Base-by-base conservation (phyloP, 2,329 filamentous ascomycete genomes). In the Cadophora malorum region DNA sequence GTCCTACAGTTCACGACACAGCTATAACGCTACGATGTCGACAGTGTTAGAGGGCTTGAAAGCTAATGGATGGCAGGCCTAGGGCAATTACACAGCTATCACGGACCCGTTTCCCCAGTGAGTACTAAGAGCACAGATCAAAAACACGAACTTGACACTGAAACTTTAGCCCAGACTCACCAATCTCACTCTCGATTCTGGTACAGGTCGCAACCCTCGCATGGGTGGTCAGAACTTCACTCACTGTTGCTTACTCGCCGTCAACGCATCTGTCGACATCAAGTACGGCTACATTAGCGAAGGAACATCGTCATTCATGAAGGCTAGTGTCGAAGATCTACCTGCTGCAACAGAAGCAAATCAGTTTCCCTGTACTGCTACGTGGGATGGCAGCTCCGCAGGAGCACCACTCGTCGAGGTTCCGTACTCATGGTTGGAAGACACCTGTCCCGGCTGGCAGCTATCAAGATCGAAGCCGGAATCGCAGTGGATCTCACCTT, bases 401-500 rank as follows among this genome's bases (percentile, higher is more conserved):
- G 68, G 68, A 16, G 65, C 68, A 7, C 68, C 56, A 10, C 23
- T 50, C 3, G 63, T 69, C 0, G 28, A 41, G 19, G 58, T 65
- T 16, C 52, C 65, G 3, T 69, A 69, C 41, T 56, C 33, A 9
- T 71, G 65, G 67, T 67, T 67, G 21, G 21, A 62, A 35, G 31
- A 45, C 12, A 67, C 65, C 23, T 71, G 67, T 47, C 28, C 60
- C n/a, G 69, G 69, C 4, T 71, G 67, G 67, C 35, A 66, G 23
- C 63, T 50, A 23, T 67, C 65, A 50, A 63, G n/a, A 19, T 58
- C 52, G 19, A 60, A 28, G 28, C 49, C 50, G 14, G 35, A 68
- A 41, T 59, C 56, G 16, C 63, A 69, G 64, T 71, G 67, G 69
- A 64, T 68, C 23, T 56, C 65, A 35, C 69, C 69, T 14, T 65